Evolutionary conservation across 78 protist genomes (phyloP), one percentile per base, ranked within the genome.

Genomic region (Corallochytrium limacisporum): DNA sequence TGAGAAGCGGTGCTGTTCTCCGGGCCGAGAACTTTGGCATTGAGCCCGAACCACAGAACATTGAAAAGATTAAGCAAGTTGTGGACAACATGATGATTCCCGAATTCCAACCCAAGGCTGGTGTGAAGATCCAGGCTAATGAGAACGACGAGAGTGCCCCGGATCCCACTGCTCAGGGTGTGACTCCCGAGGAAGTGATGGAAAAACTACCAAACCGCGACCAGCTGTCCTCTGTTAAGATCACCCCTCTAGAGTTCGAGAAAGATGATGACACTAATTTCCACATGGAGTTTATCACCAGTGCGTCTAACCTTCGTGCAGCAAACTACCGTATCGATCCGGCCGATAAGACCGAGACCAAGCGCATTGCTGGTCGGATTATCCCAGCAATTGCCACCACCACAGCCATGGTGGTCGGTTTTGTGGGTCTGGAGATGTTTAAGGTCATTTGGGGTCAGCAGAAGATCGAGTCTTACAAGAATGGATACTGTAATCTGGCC

Each of bases 311-410:
- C 79, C 82, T 96, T 29, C 79, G 99, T 12, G 99, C 99, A 4
- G 16, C 75, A 56, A 88, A 88, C 74, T 98, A 96, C 80, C 15
- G 28, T 31, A 97, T 97, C 82, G 69, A 75, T 7, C 44, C 44
- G 10, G 98, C 88, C 9, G 82, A 77, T 48, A 10, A 60, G 18
- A 51, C 33, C 57, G 47, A 44, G 63, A 37, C 70, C 28, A 62
- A 47, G 46, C 59, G 87, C 74, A 93, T 96, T 50, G 98, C 98
- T 0, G 99, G 99, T 55, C 76, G 79, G 79, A 95, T 98, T 84
- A 97, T 96, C 72, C 99, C 99, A 6, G 99, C 99, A 32, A 87
- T 98, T 48, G 95, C 97, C 37, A 96, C 99, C 13, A 98, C 99
- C 33, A 98, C 99, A 10, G 95, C 99, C n/a, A 24, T 82, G 12